Evolutionary conservation across 2,329 filamentous ascomycete species (phyloP).

Genomic region (Akanthomyces uredinophilus): DNA sequence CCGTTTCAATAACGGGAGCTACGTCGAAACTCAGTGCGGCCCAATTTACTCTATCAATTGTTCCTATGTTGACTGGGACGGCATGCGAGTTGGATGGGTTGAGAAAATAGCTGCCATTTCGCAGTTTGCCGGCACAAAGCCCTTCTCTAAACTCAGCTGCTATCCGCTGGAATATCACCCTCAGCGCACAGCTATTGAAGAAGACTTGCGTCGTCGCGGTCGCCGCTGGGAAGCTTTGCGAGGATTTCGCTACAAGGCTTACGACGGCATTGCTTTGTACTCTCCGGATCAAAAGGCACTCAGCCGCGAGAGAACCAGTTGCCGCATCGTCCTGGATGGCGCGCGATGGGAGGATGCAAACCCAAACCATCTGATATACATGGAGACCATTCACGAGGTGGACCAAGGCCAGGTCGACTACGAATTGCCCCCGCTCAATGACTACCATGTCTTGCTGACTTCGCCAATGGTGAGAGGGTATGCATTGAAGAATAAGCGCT

Average conservation of each 20-base stretch:
- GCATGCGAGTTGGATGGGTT: slow-evolving; percentile 76
- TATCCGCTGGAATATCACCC: slow-evolving; percentile 80
- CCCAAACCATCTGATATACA: slow-evolving; percentile 73
- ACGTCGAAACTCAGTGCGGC: slow-evolving; percentile 62
- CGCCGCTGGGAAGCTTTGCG: slow-evolving; percentile 78
- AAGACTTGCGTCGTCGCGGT: slow-evolving; percentile 69
- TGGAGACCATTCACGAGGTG: slow-evolving; percentile 60
- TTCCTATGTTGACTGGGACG: slow-evolving; percentile 80
- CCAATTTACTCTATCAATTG: slow-evolving; percentile 74
- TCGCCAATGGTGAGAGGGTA: slow-evolving; percentile 84
- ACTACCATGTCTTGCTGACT: slow-evolving; percentile 78
- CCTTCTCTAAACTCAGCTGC: slow-evolving; percentile 71
- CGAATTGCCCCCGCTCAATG: slow-evolving; percentile 56
- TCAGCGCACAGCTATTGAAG: slow-evolving; percentile 58
- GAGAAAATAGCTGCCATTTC: slow-evolving; percentile 63
- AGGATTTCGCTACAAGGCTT: slow-evolving; percentile 76
- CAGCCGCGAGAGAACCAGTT: slow-evolving; percentile 34
- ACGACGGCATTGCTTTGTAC: slow-evolving; percentile 69
- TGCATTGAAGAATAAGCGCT: slow-evolving; percentile 80
- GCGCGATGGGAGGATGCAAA: slow-evolving; percentile 77
- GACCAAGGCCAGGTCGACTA: slow-evolving; percentile 35
- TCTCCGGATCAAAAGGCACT: slow-evolving; percentile 64
- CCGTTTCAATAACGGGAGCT: slow-evolving; percentile 75
- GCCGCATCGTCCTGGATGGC: slow-evolving; percentile 82
- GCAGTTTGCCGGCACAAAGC: slow-evolving; percentile 72